Evolutionary conservation across 805 yeast species (phyloP), one percentile per base, ranked within the genome.

Genomic region (Zygosaccharomyces rouxii): DNA sequence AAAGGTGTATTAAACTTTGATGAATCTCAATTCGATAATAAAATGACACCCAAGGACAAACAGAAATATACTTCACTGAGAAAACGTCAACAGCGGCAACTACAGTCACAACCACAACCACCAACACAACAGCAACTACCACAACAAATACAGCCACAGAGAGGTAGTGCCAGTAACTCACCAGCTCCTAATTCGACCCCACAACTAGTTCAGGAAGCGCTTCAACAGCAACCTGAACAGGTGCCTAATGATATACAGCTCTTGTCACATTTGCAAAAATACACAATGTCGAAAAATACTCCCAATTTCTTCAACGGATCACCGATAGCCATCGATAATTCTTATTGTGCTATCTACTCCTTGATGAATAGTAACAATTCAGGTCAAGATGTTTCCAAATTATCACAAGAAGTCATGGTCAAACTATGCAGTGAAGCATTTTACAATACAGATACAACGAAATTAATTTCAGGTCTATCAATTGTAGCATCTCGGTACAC

Each of bases 401-500:
- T 94, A 6, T 84, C 94, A 4, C 77, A 76, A 19, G 79, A 80
- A 44, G 72, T 84, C 0, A 75, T 89, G 48, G 76, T 60, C 75
- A 19, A 75, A 78, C 39, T 83, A 84, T 76, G 87, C 84, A 13
- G 70, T 79, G 48, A 77, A 79, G 89, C 96, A 0, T 71, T 94
- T 48, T 70, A 74, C 14, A 76, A 76, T 38, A 78, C 79, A 0
- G 77, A 78, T 42, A 68, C 75, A 0, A 71, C 71, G 3, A 76
- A 74, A 50, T 71, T 92, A 22, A 71, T 79, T 13, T 77, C 80
- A 46, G 95, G 88, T 1, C 69, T 89, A 50, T 78, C 79, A n/a
- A 80, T 87, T 35, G 78, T 88, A 5, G 73, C 80, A 13, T 77
- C 83, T 9, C 74, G 97, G 52, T 86, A 84, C 58, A 67, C 74